Conservation (phyloP, 2,329 filamentous ascomycete genomes). For the Colletotrichum abscissum region DNA sequence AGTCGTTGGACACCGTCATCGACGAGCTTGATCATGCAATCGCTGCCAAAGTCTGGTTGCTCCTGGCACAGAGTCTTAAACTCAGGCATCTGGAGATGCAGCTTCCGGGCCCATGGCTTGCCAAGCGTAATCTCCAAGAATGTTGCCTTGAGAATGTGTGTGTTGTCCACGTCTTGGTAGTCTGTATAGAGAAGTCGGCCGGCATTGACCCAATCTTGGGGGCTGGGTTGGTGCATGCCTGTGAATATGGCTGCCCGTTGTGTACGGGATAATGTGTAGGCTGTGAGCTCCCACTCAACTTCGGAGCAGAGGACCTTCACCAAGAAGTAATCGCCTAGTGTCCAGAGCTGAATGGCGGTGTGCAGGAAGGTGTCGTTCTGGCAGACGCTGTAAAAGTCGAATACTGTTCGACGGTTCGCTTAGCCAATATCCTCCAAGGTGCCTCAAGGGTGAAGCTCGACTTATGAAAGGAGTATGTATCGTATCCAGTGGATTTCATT, state of each 20-base stretch:
- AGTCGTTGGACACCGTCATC: not conserved
- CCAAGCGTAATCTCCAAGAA: not conserved
- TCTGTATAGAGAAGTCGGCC: not conserved
- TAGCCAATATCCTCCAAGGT: not conserved
- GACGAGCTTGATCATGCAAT: constrained; percentile 11
- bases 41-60: constrained; percentile 2
- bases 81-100: not conserved
- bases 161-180: not conserved
- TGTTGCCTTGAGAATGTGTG: not conserved
- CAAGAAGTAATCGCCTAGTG: not conserved
- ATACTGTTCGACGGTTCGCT: not conserved
- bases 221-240: too few species aligned
- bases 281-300: not conserved
- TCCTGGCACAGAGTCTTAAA: not conserved
- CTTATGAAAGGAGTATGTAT: too few species aligned
- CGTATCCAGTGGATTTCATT: too few species aligned
- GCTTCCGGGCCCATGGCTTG: not conserved
- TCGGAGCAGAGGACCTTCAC: not conserved
- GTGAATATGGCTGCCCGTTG: too few species aligned
- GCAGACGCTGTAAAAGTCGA: not conserved
- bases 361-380: not conserved
- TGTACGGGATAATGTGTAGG: too few species aligned
- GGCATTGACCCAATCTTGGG: not conserved
- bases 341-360: not conserved
- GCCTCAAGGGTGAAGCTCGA: too few species aligned